Percentiles rank a stretch among this genome's conserved stretches.
These are phyloP conservation scores for Cyberlindnera saturnus DNA, from an alignment of 805 yeast genomes.

Conservation along the genomic window DNA sequence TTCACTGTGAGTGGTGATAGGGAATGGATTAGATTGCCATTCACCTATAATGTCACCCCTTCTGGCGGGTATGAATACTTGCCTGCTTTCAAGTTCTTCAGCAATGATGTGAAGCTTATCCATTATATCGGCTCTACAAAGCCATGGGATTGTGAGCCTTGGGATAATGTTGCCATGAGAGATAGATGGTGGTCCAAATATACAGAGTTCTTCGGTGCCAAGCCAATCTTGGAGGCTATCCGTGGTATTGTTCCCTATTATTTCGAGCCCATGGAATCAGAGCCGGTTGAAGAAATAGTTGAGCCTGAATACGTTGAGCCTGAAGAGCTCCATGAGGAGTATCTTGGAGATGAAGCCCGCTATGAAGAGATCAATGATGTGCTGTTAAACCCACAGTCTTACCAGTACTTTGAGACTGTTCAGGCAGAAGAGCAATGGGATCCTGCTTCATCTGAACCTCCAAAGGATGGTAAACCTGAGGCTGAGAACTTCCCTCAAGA, in stretches of 20 bases:
- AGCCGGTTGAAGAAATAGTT: not conserved
- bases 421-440: slow-evolving; percentile 31
- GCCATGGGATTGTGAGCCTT: slow-evolving; percentile 40
- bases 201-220: slow-evolving; percentile 17
- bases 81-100: slow-evolving; percentile 61
- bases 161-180: slow-evolving; percentile 12
- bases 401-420: slow-evolving; percentile 15
- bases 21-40: slow-evolving; percentile 70
- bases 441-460: slow-evolving; percentile 38
- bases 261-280: slow-evolving; percentile 1
- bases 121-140: slow-evolving; percentile 65
- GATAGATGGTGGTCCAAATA: slow-evolving; percentile 22
- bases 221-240: slow-evolving; percentile 11
- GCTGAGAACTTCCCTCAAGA: slow-evolving; percentile 21
- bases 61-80: slow-evolving; percentile 61
- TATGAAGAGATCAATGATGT: slow-evolving; percentile 4
- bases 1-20: slow-evolving; percentile 29
- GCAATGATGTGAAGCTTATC: slow-evolving; percentile 36
- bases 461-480: slow-evolving; percentile 26
- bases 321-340: not conserved
- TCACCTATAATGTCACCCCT: slow-evolving; percentile 78
- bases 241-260: slow-evolving; percentile 22
- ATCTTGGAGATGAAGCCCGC: not conserved
- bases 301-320: not conserved
- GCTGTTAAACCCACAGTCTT: slow-evolving; percentile 19